phyloP scores from a whole-genome alignment of 2,329 filamentous ascomycete genomes.

The Fusarium tupiense region DNA sequence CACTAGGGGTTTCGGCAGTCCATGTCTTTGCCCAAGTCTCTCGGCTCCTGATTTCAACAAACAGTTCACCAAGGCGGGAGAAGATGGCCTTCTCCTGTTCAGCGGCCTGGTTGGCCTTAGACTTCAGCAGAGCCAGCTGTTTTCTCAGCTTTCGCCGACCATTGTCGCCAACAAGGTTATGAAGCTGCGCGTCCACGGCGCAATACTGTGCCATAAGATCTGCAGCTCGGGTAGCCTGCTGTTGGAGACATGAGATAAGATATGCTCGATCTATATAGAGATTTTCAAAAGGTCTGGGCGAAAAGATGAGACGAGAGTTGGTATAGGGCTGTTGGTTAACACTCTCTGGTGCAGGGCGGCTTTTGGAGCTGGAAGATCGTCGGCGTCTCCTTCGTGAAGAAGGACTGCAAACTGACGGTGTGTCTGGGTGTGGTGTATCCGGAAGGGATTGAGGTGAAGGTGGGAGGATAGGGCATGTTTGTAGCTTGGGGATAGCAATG shows the following conservation, averaged over 20 bases:
- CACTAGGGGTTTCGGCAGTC: conserved; percentile 15
- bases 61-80: conserved; percentile 59
- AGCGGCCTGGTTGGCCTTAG: conserved; percentile 55
- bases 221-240: conserved; percentile 50
- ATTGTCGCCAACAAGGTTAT: conserved; percentile 36
- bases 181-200: conserved; percentile 48
- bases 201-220: conserved; percentile 54
- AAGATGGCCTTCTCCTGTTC: conserved; percentile 59
- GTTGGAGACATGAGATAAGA: conserved; percentile 53
- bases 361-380: conserved; percentile 18
- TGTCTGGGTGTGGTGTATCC: conserved; percentile 6
- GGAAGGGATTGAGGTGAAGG: conserved; percentile 13
- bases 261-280: conserved; percentile 59
- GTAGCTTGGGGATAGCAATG: conserved; percentile 8
- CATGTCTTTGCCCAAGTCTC: conserved; percentile 50
- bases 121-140: conserved; percentile 53
- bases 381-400: conserved; percentile 12
- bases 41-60: conserved; percentile 58
- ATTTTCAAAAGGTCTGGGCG: conserved; percentile 53
- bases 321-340: neutral
- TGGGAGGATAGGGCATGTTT: conserved; percentile 8
- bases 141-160: conserved; percentile 51
- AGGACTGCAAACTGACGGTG: neutral
- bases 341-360: neutral
- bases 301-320: conserved; percentile 41